Base-by-base conservation (phyloP, 805 yeast species). In the Zygoascus biomembranicola region DNA sequence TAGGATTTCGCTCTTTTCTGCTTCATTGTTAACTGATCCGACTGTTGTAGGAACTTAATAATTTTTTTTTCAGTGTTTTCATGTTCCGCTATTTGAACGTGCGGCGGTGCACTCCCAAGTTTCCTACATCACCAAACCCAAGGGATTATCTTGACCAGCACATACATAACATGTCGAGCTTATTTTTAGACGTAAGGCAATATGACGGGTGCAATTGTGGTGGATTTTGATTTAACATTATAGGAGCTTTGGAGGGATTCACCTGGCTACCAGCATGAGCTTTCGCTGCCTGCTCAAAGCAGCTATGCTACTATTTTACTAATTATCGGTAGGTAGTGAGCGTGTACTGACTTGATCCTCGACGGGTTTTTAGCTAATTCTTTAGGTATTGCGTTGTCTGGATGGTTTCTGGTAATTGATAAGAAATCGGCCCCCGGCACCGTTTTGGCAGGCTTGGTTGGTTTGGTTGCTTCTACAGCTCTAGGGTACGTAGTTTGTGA, bases 1-100 rank as follows among this genome's bases (percentile, higher is more conserved):
- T 94, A 94, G 0, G 94, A 77, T 69, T 92, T 92, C 51, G 97
- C 96, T 71, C 99, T 79, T 70, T 90, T 92, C 72, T 92, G 97
- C 77, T 95, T 89, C 99, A 92, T 92, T 35, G 55, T 68, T 49
- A 18, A 23, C 46, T 43, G 46, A 94, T 85, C 68, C 87, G 96
- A 75, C 90, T 83, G 70, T 90, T 83, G 70, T 94, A 94, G 0
- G 94, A 77, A 69, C 94, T 92, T 51, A 97, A 96, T 71, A 98
- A 78, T 71, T 90, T 92, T 72, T 92, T 97, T 76, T 95, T 89
- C 49, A 18, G 26, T 44, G 16, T 35, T 26, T 44, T 26, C 35
- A 44, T 14, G 13, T 18, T 44, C 35, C 4, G 46, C 46, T 19
- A 14, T 43, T 43, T 11, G 16, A 5, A 42, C 18, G 26, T 42